Conservation (phyloP, 2,329 filamentous ascomycete species). For the Neopestalotiopsis rosae region DNA sequence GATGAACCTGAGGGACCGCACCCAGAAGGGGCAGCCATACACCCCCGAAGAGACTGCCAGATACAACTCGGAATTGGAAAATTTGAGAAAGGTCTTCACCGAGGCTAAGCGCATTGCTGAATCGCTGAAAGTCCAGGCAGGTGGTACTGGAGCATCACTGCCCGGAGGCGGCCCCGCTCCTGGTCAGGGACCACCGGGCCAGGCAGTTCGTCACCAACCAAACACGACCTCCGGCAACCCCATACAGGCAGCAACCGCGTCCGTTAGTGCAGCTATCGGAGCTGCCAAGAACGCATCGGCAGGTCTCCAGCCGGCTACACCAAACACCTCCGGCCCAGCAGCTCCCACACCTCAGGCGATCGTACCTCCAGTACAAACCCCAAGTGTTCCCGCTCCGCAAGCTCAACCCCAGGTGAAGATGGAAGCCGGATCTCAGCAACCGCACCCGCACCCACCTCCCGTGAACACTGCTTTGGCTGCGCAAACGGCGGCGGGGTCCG, state of each 20-base stretch:
- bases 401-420: conserved; percentile 38
- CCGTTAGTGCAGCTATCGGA: conserved; percentile 39
- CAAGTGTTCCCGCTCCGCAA: conserved; percentile 28
- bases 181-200: conserved; percentile 24
- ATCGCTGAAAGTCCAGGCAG: not conserved
- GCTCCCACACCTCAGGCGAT: conserved; percentile 27
- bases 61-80: not conserved
- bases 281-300: conserved; percentile 38
- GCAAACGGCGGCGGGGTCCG: conserved; percentile 42
- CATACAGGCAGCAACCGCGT: conserved; percentile 38
- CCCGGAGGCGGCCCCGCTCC: conserved; percentile 18
- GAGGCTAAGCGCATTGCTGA: conserved; percentile 6
- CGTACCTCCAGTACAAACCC: conserved; percentile 33
- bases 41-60: conserved; percentile 26
- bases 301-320: conserved; percentile 29
- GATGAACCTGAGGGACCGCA: conserved; percentile 30
- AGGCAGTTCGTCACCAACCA: conserved; percentile 27
- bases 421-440: conserved; percentile 37
- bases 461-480: conserved; percentile 54
- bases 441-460: conserved; percentile 45
- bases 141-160: no score
- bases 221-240: conserved; percentile 26
- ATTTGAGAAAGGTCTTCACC: not conserved
- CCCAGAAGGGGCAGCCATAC: conserved; percentile 28
- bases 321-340: conserved; percentile 24